Evolutionary conservation across 768 basidiomycete genomes (phyloP), one percentile per base, ranked within the genome.

Genomic region (Lactarius evosmus): DNA sequence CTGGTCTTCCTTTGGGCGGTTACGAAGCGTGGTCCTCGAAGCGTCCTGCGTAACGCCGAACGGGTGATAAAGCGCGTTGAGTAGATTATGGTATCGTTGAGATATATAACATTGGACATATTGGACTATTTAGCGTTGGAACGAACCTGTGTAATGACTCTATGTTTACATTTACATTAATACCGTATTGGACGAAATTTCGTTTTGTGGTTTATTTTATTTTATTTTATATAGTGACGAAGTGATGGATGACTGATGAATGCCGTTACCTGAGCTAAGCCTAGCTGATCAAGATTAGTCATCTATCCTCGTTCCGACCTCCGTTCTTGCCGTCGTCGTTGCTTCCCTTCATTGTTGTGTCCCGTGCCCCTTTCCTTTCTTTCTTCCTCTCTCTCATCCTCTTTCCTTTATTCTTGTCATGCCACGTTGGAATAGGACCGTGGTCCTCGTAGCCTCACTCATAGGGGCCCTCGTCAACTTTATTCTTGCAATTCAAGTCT

Each of bases 1-100:
- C 60, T 86, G 46, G 85, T 92, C 58, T 93, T 93, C 73, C 72
- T 94, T 59, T 91, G 84, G 81, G 83, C 88, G 36, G 89, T 92
- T 86, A 89, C 89, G 62, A 84, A 79, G 74, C 79, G 83, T 22
- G 91, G 92, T 3, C 91, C 91, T 7, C 86, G 85, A 75, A 80
- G 81, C 58, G 83, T 93, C 33, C 69, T 91, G 62, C 77, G 77
- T 40, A 81, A 84, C 61, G 77, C 78, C 7, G 74, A 78, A 54
- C 67, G 70, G 34, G 66, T 66, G 30, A 5, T 19, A 29, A 61
- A 34, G 38, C 54, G 38, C 2, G 32, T 58, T 49, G 66, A 58
- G 65, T 57, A 50, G 22, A 40, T 40, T 46, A 36, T 19, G 19
- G 41, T 27, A 29, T 22, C 22, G 25, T 7, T 7, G 19, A n/a